Conservation (phyloP, 192 early-diverging fungal species). For the Dimargaris xerosporica region DNA sequence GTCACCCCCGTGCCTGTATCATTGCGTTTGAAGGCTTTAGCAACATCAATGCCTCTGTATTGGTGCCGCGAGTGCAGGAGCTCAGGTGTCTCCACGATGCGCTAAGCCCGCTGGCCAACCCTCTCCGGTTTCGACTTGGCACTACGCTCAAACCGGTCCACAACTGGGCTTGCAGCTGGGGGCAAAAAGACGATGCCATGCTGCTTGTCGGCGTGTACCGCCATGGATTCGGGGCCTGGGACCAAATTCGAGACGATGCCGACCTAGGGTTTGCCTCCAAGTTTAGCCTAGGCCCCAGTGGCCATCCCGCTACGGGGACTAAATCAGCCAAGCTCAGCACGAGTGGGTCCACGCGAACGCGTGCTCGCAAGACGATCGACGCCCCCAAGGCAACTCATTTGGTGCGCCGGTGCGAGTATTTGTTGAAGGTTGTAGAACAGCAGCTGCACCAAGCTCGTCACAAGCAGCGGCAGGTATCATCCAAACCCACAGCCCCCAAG, state of each 20-base stretch:
- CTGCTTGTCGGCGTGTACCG: conserved; percentile 86
- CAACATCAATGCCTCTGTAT: conserved; percentile 70
- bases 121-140: conserved; percentile 60
- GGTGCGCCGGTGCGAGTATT: conserved; percentile 73
- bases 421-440: conserved; percentile 67
- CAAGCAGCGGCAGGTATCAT: conserved; percentile 4
- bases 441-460: conserved; percentile 28
- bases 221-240: conserved; percentile 90
- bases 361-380: conserved; percentile 25
- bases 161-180: conserved; percentile 80
- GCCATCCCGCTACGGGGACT: background rate
- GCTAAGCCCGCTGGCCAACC: conserved; percentile 38
- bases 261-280: conserved; percentile 68
- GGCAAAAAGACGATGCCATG: conserved; percentile 86
- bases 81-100: conserved; percentile 46
- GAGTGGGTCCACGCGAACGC: conserved; percentile 6
- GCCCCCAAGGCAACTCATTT: conserved; percentile 77
- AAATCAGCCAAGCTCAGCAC: background rate
- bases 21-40: conserved; percentile 63
- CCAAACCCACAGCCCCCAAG: conserved; percentile 15
- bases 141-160: conserved; percentile 66
- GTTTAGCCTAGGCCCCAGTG: conserved; percentile 48
- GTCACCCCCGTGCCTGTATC: conserved; percentile 54
- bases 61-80: conserved; percentile 62
- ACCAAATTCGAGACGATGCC: conserved; percentile 63